Percentiles rank a stretch among this genome's conserved stretches.
phyloP scores from a whole-genome alignment of 257 asterid species.

The Catharanthus roseus region DNA sequence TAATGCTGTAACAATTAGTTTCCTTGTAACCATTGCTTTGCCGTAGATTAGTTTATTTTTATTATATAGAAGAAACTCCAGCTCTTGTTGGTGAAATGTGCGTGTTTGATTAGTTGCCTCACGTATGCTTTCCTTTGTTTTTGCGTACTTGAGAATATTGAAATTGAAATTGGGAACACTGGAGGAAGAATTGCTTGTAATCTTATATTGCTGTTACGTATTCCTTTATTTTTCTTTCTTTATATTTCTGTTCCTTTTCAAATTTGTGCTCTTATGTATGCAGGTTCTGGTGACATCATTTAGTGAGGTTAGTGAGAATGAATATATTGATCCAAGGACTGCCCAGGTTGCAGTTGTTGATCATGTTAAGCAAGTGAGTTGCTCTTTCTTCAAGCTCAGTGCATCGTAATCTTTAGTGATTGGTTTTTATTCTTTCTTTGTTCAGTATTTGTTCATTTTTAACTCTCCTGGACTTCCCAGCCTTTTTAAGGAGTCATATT shows the following conservation, averaged over 20 bases:
- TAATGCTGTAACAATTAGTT: not conserved
- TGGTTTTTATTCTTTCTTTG: not conserved
- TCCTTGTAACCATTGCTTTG: not conserved
- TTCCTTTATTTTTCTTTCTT: not conserved
- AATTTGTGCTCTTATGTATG: constrained; percentile 9
- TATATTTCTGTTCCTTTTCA: not conserved
- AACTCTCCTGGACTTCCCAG: not conserved
- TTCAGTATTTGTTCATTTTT: not conserved
- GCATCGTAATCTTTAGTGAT: not conserved
- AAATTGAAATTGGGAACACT: not conserved
- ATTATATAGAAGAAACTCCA: too few relatives aligned
- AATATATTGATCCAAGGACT: constrained; percentile 88
- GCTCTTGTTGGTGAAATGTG: not conserved
- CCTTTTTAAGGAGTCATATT: not conserved
- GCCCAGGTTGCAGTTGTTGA: constrained; percentile 86
- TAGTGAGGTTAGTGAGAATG: constrained; percentile 64
- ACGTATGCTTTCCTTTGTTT: not conserved
- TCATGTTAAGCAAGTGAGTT: constrained; percentile 82
- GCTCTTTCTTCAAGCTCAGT: not conserved
- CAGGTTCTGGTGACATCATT: constrained; percentile 80
- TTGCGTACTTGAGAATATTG: not conserved
- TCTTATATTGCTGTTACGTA: not conserved
- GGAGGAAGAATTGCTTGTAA: not conserved
- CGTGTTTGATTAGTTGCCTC: not conserved
- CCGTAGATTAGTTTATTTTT: not conserved